Evolutionary conservation across 2,329 filamentous ascomycete genomes (phyloP), one percentile per base, ranked within the genome.

Genomic region (Mollisia scopiformis): DNA sequence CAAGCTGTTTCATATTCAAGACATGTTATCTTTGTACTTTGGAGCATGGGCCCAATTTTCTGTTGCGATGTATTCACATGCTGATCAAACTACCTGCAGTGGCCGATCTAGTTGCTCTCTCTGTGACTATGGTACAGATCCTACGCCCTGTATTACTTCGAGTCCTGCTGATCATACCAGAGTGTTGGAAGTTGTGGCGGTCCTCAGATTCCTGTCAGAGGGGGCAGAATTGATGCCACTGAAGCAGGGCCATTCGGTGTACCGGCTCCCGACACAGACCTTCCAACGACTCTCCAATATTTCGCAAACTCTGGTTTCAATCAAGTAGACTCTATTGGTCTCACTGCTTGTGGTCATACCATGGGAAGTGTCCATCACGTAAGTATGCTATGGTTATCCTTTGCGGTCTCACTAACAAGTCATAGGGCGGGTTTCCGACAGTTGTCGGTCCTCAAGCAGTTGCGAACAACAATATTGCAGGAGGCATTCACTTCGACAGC

Each of bases 291-390:
- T 65, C 70, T 74, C 54, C 77, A 79, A 47, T 82, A 84, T 67
- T 88, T 87, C 66, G 62, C 73, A 6, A 79, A 84, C 50, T 82
- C 86, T 75, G 85, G 85, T 7, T 86, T 87, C 72, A 78, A 72
- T 50, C 71, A 73, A 33, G 71, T 76, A 21, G 83, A 87, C 67
- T 86, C 87, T 80, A 86, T 88, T 51, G 79, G 82, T 65, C 74
- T 84, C 6, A 81, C 80, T 2, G 84, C 84, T 10, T 88, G 85
- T 66, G 85, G 85, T 2, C 85, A 88, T 68, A 83, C 82, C 0
- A 70, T 88, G 25, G 85, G 85, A 11, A 81, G 83, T 14, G 84
- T 87, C 4, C 43, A 41, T 31, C 51, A 58, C 19, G 56, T 53
- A 19, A 31, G 19, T 51, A 31, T 28, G 19, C 3, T 4, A 6